Evolutionary conservation across 2,329 filamentous ascomycete species (phyloP).

Genomic region (Ceratocystiopsis brevicomis): DNA sequence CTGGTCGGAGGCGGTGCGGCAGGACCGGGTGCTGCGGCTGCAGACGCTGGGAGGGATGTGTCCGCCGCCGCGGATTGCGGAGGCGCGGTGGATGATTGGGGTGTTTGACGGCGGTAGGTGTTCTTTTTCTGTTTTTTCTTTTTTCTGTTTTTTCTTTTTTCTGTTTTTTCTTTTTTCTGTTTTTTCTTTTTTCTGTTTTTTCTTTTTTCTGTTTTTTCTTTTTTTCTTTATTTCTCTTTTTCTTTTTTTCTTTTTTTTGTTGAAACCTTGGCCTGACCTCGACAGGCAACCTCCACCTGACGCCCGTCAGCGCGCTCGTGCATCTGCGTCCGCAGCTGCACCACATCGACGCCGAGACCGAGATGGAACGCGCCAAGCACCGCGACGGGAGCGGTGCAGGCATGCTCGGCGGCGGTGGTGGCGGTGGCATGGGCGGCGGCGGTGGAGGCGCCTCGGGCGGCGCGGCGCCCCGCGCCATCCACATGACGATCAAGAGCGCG

Average conservation of each 20-base stretch:
- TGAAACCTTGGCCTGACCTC: neutral
- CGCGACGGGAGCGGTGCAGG: constrained; percentile 10
- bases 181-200: neutral
- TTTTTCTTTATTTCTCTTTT: neutral
- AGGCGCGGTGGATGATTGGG: constrained; percentile 76
- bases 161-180: neutral
- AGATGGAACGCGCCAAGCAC: constrained; percentile 37
- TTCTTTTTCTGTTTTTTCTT: no score
- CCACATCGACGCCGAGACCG: constrained; percentile 69
- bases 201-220: neutral
- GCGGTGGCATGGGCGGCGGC: constrained; percentile 12
- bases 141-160: neutral
- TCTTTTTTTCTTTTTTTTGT: neutral
- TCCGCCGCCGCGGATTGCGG: constrained; percentile 39
- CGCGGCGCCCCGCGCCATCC: constrained; percentile 53
- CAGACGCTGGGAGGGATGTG: constrained; percentile 61
- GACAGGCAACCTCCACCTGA: constrained; percentile 75
- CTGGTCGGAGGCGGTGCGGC: constrained; percentile 48
- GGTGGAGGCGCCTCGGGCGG: constrained; percentile 15
- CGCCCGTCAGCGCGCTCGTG: constrained; percentile 62
- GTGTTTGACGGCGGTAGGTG: constrained; percentile 63
- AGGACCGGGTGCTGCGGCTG: constrained; percentile 53
- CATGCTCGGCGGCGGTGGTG: constrained; percentile 19
- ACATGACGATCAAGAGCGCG: constrained; percentile 69
- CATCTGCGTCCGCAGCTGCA: constrained; percentile 84